Base-by-base conservation (phyloP, 306 rosid genomes). In the Cyamopsis tetragonoloba region DNA sequence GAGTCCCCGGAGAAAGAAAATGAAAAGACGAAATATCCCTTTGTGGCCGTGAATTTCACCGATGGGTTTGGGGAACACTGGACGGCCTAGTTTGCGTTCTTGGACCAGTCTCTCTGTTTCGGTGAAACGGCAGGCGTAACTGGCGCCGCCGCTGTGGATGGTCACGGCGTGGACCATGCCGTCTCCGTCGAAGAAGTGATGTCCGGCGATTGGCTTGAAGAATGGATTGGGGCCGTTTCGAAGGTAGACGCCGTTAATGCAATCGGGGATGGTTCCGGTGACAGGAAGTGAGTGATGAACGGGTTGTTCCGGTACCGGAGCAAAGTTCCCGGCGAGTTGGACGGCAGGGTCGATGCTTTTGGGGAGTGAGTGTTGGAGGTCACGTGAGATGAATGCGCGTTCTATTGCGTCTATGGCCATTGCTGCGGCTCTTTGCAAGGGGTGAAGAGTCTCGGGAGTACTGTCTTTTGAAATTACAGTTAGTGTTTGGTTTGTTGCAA, bases 131-230 rank as follows among this genome's bases (percentile, higher is more conserved):
- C 97, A 91, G 0, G 89, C 75, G 34, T 91, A 91, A 19, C 86
- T 86, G 0, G 89, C 96, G 42, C 30, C 27, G 31, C 82, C 86
- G 1, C 67, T 73, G n/a, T 66, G 71, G 62, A 91, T 37, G 14
- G 60, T 79, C 2, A 91, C 93, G 49, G 96, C 96, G 32, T 91
- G 97, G 18, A 91, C 75, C 97, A 91, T 91, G 3, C 97, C 97
- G 62, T 91, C 97, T 0, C 97, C 97, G 49, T 91, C 97, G 22
- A 91, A 91, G 51, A 91, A 70, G 76, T 91, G 97, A 72, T 91
- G 92, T 0, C 97, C 96, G 0, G 91, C 84, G 0, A 41, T 22
- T 4, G 97, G 93, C 4, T 79, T 32, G 59, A 79, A 77, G 74
- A 86, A 53, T 10, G 93, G 97, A 62, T 88, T 88, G 1, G 91